Base-by-base conservation (phyloP, 192 early-diverging fungal genomes). In the Linnemannia elongata region DNA sequence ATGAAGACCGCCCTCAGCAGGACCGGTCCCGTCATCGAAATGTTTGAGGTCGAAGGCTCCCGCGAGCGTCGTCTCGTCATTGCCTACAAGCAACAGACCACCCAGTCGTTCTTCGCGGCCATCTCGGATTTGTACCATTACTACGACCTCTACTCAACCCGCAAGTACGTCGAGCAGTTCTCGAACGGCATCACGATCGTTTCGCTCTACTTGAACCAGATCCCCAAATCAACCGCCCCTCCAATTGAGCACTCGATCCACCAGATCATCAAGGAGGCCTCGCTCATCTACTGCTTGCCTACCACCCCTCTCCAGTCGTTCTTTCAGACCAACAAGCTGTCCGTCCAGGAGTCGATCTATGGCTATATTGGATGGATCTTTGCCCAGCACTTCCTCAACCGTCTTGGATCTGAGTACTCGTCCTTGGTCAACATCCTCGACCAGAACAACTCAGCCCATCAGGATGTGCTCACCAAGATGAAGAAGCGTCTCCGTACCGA, bases 121-220 rank as follows among this genome's bases (percentile, higher is more conserved):
- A 93, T 99, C 89, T 97, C 96, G 45, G 97, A 99, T 91, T 90
- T 99, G 87, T 99, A 98, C 92, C 98, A 99, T 93, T 99, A 95
- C 91, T 99, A 99, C 90, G 93, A 95, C 77, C 90, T 99, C 79
- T 98, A 95, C 89, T 97, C 97, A 78, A 97, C 97, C 72, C 93
- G 98, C 83, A 99, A 99, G 93, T 98, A 99, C 91, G 97, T 98
- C 82, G 98, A 99, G 91, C 97, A 99, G 91, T 99, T 99, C 88
- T 98, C 98, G 49, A 98, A 98, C 88, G 98, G 98, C 88, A 95
- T 99, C 54, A 99, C 98, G 49, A 94, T 99, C 79, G 94, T 97
- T 88, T 94, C 93, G 82, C 90, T 99, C 69, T 99, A 99, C 91
- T 91, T 99, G 68, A 94, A 96, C 83, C 95, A 96, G 72, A 80